A percentile compares a stretch with the other conserved stretches of the same genome.
These are phyloP conservation scores for Candida smagusa DNA, from an alignment of 1,139 yeast genomes.

Conservation along the genomic window DNA sequence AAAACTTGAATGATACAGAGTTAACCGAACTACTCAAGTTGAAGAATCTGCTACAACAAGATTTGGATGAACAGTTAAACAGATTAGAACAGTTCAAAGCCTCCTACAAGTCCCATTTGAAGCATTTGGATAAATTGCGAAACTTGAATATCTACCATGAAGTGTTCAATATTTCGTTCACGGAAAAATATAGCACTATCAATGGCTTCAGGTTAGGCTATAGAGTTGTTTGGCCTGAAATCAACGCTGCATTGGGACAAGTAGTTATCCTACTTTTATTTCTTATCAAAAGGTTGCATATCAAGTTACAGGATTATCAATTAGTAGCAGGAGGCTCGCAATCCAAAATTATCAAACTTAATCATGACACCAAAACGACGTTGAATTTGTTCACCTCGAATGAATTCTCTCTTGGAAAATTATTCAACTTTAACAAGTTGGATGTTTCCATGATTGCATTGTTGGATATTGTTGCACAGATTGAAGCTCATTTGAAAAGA, in stretches of 20 bases:
- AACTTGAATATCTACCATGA: conserved; percentile 78
- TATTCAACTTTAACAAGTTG: conserved; percentile 66
- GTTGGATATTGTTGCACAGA: conserved; percentile 57
- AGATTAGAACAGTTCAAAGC: conserved; percentile 62
- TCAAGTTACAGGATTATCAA: conserved; percentile 57
- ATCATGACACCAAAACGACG: conserved; percentile 20
- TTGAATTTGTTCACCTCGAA: conserved; percentile 60
- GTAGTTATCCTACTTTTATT: conserved; percentile 67
- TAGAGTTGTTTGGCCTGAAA: conserved; percentile 83
- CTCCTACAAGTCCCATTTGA: conserved; percentile 56
- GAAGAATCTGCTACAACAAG: conserved; percentile 52
- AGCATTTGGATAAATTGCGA: conserved; percentile 66
- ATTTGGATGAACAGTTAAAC: conserved; percentile 43
- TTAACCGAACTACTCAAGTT: conserved; percentile 43
- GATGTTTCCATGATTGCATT: conserved; percentile 79
- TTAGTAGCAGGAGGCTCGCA: conserved; percentile 83
- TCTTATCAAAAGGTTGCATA: conserved; percentile 53
- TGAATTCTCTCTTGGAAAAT: conserved; percentile 64
- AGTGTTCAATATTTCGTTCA: conserved; percentile 73
- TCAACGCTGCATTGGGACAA: conserved; percentile 92
- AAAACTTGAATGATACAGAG: conserved; percentile 32
- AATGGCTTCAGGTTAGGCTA: conserved; percentile 80
- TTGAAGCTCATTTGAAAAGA: conserved; percentile 47
- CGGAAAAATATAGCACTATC: conserved; percentile 79
- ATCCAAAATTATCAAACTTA: conserved; percentile 66